These are phyloP conservation scores for Schizophyllum commune DNA, from an alignment of 1,284 basidiomycete species.

Conservation along the genomic window DNA sequence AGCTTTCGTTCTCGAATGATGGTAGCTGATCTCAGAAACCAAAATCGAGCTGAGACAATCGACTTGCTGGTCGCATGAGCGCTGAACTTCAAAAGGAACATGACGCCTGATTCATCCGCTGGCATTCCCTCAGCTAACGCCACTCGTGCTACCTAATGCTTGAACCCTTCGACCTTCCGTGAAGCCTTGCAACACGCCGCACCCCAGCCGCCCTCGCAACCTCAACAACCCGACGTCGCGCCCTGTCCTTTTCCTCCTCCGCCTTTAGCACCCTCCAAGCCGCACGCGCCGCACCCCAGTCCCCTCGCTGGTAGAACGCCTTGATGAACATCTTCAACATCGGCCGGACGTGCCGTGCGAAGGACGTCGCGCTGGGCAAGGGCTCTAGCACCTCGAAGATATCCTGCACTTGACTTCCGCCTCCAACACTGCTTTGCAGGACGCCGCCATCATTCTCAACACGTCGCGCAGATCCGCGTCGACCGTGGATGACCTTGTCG, in stretches of 20 bases:
- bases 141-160: no score
- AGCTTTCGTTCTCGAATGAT: no score
- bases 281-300: constrained; percentile 41
- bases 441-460: no score
- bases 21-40: no score
- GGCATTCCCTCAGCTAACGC: no score
- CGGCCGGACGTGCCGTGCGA: constrained; percentile 49
- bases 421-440: no score
- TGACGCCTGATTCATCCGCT: no score
- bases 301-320: constrained; percentile 47
- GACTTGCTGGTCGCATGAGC: no score
- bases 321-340: constrained; percentile 67
- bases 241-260: not conserved
- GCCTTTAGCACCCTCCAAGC: constrained; percentile 42
- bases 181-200: not conserved
- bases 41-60: no score
- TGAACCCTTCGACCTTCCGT: not conserved
- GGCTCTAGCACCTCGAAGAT: constrained; percentile 26
- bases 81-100: no score
- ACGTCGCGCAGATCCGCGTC: not conserved
- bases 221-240: not conserved
- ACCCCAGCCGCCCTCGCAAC: not conserved
- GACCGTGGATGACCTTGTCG: not conserved
- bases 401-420: not conserved
- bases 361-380: constrained; percentile 32